Evolutionary conservation across 1,284 basidiomycete genomes (phyloP).

Genomic region (Violaceomyces palustris): DNA sequence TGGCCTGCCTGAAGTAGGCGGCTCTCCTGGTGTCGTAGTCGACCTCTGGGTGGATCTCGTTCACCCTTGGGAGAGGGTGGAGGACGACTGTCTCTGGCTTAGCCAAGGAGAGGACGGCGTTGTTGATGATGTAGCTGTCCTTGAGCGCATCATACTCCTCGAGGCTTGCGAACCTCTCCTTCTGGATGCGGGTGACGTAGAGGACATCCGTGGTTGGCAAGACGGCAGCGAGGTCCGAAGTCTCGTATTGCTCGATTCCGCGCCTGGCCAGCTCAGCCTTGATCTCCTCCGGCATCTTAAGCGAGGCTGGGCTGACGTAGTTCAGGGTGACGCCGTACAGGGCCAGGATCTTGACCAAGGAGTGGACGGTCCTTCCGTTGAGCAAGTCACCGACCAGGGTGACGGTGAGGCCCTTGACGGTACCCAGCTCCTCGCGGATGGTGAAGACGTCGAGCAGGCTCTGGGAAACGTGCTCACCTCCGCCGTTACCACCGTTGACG

Average conservation of each 20-base stretch:
- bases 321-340: conserved; percentile 82
- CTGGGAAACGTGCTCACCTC: conserved; percentile 96
- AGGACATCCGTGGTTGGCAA: conserved; percentile 90
- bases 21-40: conserved; percentile 92
- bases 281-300: conserved; percentile 85
- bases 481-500: conserved; percentile 93
- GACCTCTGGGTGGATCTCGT: conserved; percentile 96
- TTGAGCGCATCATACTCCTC: conserved; percentile 85
- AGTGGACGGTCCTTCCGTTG: conserved; percentile 96
- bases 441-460: conserved; percentile 79
- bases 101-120: conserved; percentile 80
- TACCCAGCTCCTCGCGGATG: conserved; percentile 95
- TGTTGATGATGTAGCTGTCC: conserved; percentile 88
- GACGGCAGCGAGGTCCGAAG: conserved; percentile 73
- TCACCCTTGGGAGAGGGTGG: conserved; percentile 91
- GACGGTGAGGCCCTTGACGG: conserved; percentile 91
- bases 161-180: conserved; percentile 80
- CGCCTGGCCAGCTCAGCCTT: conserved; percentile 62
- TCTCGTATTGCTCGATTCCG: conserved; percentile 67
- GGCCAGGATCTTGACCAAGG: conserved; percentile 83
- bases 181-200: conserved; percentile 93
- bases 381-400: conserved; percentile 91
- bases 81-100: conserved; percentile 97
- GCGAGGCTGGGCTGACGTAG: conserved; percentile 86
- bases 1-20: conserved; percentile 98